phyloP scores from a whole-genome alignment of 441 rosid genomes.

The Manihot esculenta region DNA sequence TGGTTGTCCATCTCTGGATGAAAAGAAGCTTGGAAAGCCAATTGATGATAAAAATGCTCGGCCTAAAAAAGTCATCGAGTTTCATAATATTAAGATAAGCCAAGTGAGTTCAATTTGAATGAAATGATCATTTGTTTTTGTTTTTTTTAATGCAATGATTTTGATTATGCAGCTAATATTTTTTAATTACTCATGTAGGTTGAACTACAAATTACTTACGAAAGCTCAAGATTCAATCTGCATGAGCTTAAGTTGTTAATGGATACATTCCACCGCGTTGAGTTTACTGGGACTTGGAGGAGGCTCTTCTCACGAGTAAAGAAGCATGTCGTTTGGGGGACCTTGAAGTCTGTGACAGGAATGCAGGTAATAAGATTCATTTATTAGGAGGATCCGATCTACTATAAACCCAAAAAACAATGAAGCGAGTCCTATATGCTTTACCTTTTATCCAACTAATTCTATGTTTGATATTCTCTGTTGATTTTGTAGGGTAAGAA shows the following conservation, averaged over 20 bases:
- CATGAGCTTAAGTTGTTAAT: constrained; percentile 89
- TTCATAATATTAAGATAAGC: constrained; percentile 87
- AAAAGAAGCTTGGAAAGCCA: constrained; percentile 33
- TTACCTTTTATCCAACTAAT: neutral
- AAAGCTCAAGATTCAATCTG: constrained; percentile 94
- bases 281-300: constrained; percentile 97
- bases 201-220: constrained; percentile 81
- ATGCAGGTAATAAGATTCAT: constrained; percentile 85
- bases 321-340: constrained; percentile 98
- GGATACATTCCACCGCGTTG: constrained; percentile 92
- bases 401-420: no score
- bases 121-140: neutral
- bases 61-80: constrained; percentile 86
- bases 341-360: constrained; percentile 94
- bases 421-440: no score
- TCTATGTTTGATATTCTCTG: neutral
- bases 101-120: constrained; percentile 54
- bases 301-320: constrained; percentile 91
- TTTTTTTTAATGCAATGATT: constrained; percentile 9
- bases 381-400: no score
- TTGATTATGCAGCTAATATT: constrained; percentile 14
- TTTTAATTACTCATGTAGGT: constrained; percentile 48
- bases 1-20: constrained; percentile 84
- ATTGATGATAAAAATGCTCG: constrained; percentile 79
- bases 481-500: constrained; percentile 77